A percentile compares a stretch with the other conserved stretches of the same genome.
These are phyloP conservation scores for Helotiales sp. DNA, from an alignment of 2,329 filamentous ascomycete species.

Conservation along the genomic window DNA sequence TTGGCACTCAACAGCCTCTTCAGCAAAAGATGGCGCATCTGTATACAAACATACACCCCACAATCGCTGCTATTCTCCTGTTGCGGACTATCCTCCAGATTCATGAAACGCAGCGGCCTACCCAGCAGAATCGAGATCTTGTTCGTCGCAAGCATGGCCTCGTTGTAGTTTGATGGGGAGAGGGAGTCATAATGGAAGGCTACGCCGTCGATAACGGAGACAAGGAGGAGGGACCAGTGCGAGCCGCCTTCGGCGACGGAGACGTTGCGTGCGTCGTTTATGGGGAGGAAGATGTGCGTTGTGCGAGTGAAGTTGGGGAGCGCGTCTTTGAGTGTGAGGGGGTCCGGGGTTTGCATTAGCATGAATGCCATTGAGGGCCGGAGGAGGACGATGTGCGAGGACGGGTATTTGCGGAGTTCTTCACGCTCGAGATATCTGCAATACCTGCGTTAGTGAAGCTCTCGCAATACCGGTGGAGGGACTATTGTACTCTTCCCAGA, in stretches of 20 bases:
- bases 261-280: constrained; percentile 85
- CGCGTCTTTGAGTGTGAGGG: constrained; percentile 63
- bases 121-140: constrained; percentile 73
- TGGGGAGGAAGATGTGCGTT: constrained; percentile 93
- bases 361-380: constrained; percentile 93
- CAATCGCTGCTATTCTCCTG: constrained; percentile 94
- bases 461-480: constrained; percentile 10
- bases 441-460: constrained; percentile 32
- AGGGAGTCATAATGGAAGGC: constrained; percentile 98
- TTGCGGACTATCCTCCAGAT: constrained; percentile 83
- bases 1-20: constrained; percentile 81
- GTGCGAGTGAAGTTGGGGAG: constrained; percentile 80
- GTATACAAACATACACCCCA: constrained; percentile 92
- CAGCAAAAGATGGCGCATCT: constrained; percentile 92
- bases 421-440: constrained; percentile 84
- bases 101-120: constrained; percentile 73
- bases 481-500: constrained; percentile 87
- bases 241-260: constrained; percentile 83
- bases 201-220: constrained; percentile 84
- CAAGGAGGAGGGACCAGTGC: constrained; percentile 93
- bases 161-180: constrained; percentile 72
- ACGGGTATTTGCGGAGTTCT: constrained; percentile 77
- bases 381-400: constrained; percentile 86
- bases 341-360: constrained; percentile 74
- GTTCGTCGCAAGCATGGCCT: constrained; percentile 71